Conservation (phyloP, 1,139 yeast genomes). For the Candida mesenterica region DNA sequence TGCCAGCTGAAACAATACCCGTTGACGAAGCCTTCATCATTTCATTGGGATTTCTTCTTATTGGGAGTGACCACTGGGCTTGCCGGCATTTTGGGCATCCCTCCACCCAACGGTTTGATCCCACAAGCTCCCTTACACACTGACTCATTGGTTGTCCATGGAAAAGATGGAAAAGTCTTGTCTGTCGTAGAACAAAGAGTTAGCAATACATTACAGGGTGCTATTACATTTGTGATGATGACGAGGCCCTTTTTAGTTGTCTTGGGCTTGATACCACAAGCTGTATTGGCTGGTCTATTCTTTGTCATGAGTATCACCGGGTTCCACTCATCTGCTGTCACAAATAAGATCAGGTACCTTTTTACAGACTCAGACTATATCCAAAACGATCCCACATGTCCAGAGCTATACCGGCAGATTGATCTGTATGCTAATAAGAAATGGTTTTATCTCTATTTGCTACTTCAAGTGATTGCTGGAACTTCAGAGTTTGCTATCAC, state of each 20-base stretch:
- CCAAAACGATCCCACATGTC: conserved; percentile 34
- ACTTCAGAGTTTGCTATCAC: conserved; percentile 84
- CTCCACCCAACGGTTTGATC: conserved; percentile 93
- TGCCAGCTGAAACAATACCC: conserved; percentile 85
- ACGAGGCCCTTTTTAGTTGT: conserved; percentile 80
- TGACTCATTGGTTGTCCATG: conserved; percentile 64
- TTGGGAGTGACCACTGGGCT: conserved; percentile 85
- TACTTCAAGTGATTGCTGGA: conserved; percentile 63
- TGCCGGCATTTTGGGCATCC: conserved; percentile 84
- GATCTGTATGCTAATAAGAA: conserved; percentile 38
- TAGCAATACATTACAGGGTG: conserved; percentile 81
- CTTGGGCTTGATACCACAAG: conserved; percentile 87
- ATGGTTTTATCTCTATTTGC: conserved; percentile 55
- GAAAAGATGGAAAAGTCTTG: conserved; percentile 43
- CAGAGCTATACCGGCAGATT: conserved; percentile 34
- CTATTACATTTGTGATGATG: conserved; percentile 84
- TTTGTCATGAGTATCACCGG: conserved; percentile 92
- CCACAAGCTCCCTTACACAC: conserved; percentile 98
- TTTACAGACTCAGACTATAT: conserved; percentile 57
- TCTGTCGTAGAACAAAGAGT: conserved; percentile 87
- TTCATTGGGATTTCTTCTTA: conserved; percentile 89
- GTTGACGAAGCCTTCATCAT: conserved; percentile 78
- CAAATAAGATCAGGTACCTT: conserved; percentile 60
- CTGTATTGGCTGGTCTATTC: conserved; percentile 86
- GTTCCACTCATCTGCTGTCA: conserved; percentile 62